These are phyloP conservation scores for Urostyla sp. DNA, from an alignment of 73 alveolate species.

Conservation along the genomic window DNA sequence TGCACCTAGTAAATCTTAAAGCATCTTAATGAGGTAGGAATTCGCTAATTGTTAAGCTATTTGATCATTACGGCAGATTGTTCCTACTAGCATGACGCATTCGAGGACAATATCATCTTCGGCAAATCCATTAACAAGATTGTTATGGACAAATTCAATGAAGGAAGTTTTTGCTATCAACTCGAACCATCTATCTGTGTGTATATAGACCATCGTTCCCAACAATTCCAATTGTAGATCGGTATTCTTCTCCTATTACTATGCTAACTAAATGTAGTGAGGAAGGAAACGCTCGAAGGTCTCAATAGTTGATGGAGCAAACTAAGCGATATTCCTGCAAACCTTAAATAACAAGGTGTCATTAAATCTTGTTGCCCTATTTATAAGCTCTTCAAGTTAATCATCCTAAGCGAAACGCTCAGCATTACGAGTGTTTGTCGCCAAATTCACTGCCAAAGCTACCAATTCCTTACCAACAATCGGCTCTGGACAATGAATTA, in stretches of 20 bases:
- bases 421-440: slow-evolving; percentile 94
- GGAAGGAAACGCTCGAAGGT: slow-evolving; percentile 48
- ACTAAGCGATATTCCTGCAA: slow-evolving; percentile 86
- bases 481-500: slow-evolving; percentile 97
- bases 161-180: slow-evolving; percentile 64
- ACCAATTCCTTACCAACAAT: slow-evolving; percentile 95
- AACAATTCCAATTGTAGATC: slow-evolving; percentile 82
- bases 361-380: slow-evolving; percentile 92
- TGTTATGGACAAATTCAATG: slow-evolving; percentile 82
- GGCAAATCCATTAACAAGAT: slow-evolving; percentile 78
- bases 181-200: slow-evolving; percentile 80
- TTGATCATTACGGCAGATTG: slow-evolving; percentile 79
- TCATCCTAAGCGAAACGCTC: slow-evolving; percentile 94
- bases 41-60: slow-evolving; percentile 47
- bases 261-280: slow-evolving; percentile 60
- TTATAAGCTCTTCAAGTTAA: slow-evolving; percentile 86
- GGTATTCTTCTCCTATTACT: slow-evolving; percentile 62
- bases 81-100: slow-evolving; percentile 77
- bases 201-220: slow-evolving; percentile 81
- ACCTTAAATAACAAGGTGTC: slow-evolving; percentile 94
- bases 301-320: slow-evolving; percentile 76
- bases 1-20: slow-evolving; percentile 75
- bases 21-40: slow-evolving; percentile 70
- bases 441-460: slow-evolving; percentile 94
- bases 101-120: slow-evolving; percentile 91